Evolutionary conservation across 192 early-diverging fungal species (phyloP), one percentile per base, ranked within the genome.

Genomic region (Entrophospora sp.): DNA sequence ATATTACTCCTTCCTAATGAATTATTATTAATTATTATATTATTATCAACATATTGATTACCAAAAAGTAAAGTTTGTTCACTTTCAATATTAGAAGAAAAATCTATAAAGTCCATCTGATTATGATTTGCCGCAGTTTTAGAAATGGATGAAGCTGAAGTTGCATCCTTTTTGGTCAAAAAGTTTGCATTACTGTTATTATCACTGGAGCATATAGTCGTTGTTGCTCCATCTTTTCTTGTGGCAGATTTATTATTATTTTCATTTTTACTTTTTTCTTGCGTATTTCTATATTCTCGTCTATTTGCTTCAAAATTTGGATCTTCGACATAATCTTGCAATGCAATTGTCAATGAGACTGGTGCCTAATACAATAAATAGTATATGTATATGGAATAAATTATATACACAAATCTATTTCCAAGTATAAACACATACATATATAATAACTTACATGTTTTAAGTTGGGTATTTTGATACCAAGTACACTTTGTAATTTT

Each of bases 281-380:
- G 69, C 68, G 63, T 56, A n/a, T 12, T 64, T 71, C 53, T 75
- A 37, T 77, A 84, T 59, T 70, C 72, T 68, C 34, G 38, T 60
- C 83, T 76, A 28, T 79, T 80, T 5, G 75, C 73, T 55, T 89
- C 88, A 79, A 89, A 89, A 64, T 89, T 85, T 1, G 88, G 85
- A 49, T 83, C 79, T 59, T 81, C 81, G 24, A 89, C 27, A 58
- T 87, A 75, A 13, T 83, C 87, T 70, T 89, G 85, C 52, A 89
- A 68, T 5, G 79, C 79, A 51, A 75, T 71, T 46, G 80, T 85
- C 25, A 89, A 68, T 1, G 85, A 88, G 18, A 86, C 64, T 7
- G 88, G 88, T 0, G 88, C 85, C 81, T 87, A 57, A 31, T 18
- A 53, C 53, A 49, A 2, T 9, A 22, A 64, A 14, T 10, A 35